Base-by-base conservation (phyloP, 441 rosid genomes). In the Pelargonium australe region DNA sequence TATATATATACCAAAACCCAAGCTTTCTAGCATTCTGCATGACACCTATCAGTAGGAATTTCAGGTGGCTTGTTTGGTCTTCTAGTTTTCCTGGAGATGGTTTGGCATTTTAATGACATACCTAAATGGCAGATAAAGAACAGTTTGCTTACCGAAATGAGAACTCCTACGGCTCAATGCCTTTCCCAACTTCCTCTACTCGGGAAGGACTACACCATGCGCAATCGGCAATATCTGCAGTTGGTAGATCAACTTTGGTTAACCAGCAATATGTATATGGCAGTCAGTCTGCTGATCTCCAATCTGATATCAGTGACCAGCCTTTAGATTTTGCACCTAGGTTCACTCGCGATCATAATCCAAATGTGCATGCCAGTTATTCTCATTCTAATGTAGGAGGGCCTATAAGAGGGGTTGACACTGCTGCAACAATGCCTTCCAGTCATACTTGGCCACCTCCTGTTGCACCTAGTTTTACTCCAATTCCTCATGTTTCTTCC, bases 291-390 rank as follows among this genome's bases (percentile, higher is more conserved):
- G 72, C 80, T 63, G 86, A 82, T 79, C 81, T 84, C 63, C 65
- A 80, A 34, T 65, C 67, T 41, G 86, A 78, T 75, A 89, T 73
- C 76, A 81, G 85, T 68, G 86, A 89, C 68, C 93, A 82, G 75
- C 95, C 95, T 74, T 78, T 86, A 83, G 84, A 89, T 62, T 90
- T 91, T 85, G 73, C 86, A 13, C 74, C 88, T 69, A 74, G 87
- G 79, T 85, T 85, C 77, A 83, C 60, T 70, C 79, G 75, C 72
- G 86, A 82, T 67, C 84, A 76, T 68, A 82, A 82, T 67, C 72
- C 78, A 63, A 84, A 77, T 31, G 55, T 77, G 79, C 90, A 80
- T 40, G 70, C 89, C 37, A 78, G 70, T 76, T 91, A 85, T 80
- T 71, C 71, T 75, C 80, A 77, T 76, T 82, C 80, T 71, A 85